Percentiles rank a stretch among this genome's conserved stretches.
These are phyloP conservation scores for Acer campestre DNA, from an alignment of 345 rosid species.

Conservation along the genomic window DNA sequence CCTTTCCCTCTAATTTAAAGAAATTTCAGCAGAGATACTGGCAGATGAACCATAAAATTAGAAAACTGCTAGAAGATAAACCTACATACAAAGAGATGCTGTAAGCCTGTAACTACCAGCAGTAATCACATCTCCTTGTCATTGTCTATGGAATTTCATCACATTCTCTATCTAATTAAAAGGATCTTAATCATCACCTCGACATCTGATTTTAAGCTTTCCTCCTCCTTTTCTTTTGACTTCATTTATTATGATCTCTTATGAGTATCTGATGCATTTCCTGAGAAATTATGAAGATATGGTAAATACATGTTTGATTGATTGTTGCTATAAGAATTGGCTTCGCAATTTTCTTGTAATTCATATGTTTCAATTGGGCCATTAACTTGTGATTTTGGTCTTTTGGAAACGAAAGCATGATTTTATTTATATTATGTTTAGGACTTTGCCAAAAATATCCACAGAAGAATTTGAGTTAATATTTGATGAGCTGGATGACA, in stretches of 20 bases:
- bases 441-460: conserved; percentile 89
- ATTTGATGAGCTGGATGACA: conserved; percentile 91
- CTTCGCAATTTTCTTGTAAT: background rate
- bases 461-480: conserved; percentile 81
- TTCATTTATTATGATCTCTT: too few relatives aligned
- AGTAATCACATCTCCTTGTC: background rate
- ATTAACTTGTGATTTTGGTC: conserved; percentile 14
- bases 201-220: background rate
- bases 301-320: background rate
- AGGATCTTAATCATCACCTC: background rate
- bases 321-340: background rate
- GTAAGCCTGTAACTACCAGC: background rate
- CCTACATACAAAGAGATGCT: background rate
- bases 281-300: background rate
- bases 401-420: conserved; percentile 8
- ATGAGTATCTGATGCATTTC: background rate
- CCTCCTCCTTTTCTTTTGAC: background rate
- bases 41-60: too few relatives aligned
- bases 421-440: conserved; percentile 25
- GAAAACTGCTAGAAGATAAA: too few relatives aligned
- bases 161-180: background rate
- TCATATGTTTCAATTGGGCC: background rate
- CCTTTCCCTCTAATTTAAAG: too few relatives aligned
- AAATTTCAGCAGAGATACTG: too few relatives aligned
- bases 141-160: background rate